Evolutionary conservation across 805 yeast species (phyloP).

Genomic region (Clavispora vitiphila): DNA sequence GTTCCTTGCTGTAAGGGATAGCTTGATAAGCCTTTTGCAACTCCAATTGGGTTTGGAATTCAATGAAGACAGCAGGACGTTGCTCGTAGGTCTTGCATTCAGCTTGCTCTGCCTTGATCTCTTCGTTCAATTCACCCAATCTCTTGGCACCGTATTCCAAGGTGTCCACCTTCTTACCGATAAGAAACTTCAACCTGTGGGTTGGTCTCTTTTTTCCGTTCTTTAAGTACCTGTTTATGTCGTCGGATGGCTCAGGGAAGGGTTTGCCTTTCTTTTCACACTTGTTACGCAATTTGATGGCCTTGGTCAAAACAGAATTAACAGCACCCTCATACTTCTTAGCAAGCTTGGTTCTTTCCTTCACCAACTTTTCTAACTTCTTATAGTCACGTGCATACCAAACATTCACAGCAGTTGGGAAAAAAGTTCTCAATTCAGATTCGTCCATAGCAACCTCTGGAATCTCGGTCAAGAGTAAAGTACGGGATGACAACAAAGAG

Average conservation of each 20-base stretch:
- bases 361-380: conserved; percentile 49
- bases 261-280: conserved; percentile 53
- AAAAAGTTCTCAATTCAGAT: conserved; percentile 47
- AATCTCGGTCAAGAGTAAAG: conserved; percentile 67
- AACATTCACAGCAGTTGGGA: conserved; percentile 57
- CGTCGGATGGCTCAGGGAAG: conserved; percentile 53
- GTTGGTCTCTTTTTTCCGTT: conserved; percentile 71
- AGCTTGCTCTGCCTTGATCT: conserved; percentile 56
- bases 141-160: conserved; percentile 65
- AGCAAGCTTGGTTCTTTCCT: conserved; percentile 61
- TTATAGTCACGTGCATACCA: conserved; percentile 63
- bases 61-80: conserved; percentile 69
- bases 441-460: conserved; percentile 47
- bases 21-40: conserved; percentile 87
- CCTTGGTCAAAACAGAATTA: conserved; percentile 54
- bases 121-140: conserved; percentile 62
- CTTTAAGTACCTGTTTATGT: conserved; percentile 60
- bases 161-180: conserved; percentile 83
- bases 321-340: conserved; percentile 62
- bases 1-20: conserved; percentile 51
- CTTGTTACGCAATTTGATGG: conserved; percentile 53
- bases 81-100: conserved; percentile 47
- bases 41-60: conserved; percentile 79
- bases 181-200: conserved; percentile 62
- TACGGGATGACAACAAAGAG: conserved; percentile 63